Conservation (phyloP, 352 stramenopile species). For the Phytophthora ohioensis region DNA sequence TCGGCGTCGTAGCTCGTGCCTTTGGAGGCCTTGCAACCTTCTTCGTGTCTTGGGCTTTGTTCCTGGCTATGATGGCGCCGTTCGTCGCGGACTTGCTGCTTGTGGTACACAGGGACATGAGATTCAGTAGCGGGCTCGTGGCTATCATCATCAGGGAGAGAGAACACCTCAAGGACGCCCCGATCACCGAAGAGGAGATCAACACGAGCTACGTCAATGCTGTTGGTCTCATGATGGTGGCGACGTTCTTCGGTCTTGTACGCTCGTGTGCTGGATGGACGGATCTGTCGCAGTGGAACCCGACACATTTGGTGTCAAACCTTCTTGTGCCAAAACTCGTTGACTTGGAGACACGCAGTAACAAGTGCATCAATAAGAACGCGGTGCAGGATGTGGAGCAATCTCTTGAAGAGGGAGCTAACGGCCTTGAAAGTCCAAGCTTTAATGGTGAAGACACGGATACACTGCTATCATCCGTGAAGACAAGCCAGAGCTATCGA, state of each 20-base stretch:
- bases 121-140: conserved; percentile 42
- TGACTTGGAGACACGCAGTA: conserved; percentile 17
- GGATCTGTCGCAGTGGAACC: conserved; percentile 27
- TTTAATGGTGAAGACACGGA: conserved; percentile 16
- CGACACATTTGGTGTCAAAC: conserved; percentile 21
- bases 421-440: neutral
- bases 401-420: conserved; percentile 5
- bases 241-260: conserved; percentile 27
- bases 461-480: conserved; percentile 2
- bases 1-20: neutral
- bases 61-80: conserved; percentile 30
- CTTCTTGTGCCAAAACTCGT: conserved; percentile 24
- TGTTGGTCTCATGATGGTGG: conserved; percentile 14
- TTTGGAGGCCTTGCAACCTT: conserved; percentile 17
- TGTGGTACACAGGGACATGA: conserved; percentile 30
- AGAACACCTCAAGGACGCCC: conserved; percentile 42
- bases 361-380: conserved; percentile 33
- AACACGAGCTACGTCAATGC: conserved; percentile 25
- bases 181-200: conserved; percentile 26
- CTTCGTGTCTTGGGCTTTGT: conserved; percentile 19
- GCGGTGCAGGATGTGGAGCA: conserved; percentile 20
- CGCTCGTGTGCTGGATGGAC: conserved; percentile 18
- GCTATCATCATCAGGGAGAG: conserved; percentile 37
- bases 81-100: conserved; percentile 38
- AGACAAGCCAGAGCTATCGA: conserved; percentile 8